These are phyloP conservation scores for Paulownia fortunei DNA, from an alignment of 257 asterid genomes.

Conservation along the genomic window DNA sequence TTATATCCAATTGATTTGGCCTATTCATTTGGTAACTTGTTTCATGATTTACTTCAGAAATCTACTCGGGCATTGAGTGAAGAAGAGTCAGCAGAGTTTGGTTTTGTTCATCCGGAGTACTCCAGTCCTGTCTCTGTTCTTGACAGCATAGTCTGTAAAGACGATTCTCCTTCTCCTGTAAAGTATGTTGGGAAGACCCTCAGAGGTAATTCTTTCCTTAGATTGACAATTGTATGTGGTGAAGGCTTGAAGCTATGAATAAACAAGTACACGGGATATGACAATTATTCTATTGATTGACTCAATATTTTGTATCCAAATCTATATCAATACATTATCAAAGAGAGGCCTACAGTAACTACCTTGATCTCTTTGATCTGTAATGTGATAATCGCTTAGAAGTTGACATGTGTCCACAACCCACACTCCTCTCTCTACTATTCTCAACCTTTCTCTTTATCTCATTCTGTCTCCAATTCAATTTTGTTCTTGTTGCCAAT, in stretches of 20 bases:
- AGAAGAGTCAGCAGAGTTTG: constrained; percentile 57
- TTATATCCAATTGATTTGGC: not conserved
- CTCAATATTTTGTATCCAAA: not conserved
- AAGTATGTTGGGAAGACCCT: constrained; percentile 55
- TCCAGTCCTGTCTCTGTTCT: constrained; percentile 95
- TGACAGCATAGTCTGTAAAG: constrained; percentile 49
- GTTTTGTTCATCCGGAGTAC: constrained; percentile 60
- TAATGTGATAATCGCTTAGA: not conserved
- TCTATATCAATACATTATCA: not conserved
- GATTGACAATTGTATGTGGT: too few relatives aligned
- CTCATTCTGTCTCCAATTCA: too few relatives aligned
- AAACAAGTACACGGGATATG: not conserved
- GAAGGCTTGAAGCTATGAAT: not conserved
- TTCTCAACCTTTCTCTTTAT: too few relatives aligned
- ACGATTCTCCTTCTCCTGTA: constrained; percentile 69
- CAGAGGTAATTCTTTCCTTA: constrained; percentile 65
- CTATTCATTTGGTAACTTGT: constrained; percentile 17
- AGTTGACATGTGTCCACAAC: not conserved
- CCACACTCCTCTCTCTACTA: too few relatives aligned
- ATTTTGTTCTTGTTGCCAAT: too few relatives aligned
- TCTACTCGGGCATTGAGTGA: constrained; percentile 44
- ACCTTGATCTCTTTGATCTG: not conserved
- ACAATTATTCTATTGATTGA: not conserved
- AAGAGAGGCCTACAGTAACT: too few relatives aligned
- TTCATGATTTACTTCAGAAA: constrained; percentile 57